Evolutionary conservation across 768 basidiomycete genomes (phyloP).

Genomic region (Mycena indigotica): DNA sequence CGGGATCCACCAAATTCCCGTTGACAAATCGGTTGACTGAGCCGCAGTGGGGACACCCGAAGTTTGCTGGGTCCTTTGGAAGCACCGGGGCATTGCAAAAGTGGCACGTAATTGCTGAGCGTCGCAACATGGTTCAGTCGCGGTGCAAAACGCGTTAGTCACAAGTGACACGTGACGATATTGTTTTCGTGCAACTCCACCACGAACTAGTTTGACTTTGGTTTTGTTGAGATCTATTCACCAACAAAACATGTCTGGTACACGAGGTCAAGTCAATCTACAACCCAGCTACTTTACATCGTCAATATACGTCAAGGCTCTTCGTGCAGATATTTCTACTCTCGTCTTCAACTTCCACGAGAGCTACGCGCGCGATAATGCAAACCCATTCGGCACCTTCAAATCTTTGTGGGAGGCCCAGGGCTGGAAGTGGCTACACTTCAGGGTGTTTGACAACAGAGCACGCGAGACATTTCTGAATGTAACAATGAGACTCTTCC

Average conservation of each 20-base stretch:
- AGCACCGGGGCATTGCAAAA: constrained; percentile 62
- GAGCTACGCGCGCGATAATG: constrained; percentile 38
- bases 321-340: constrained; percentile 62
- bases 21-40: constrained; percentile 74
- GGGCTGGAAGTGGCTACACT: constrained; percentile 78
- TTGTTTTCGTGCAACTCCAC: no score
- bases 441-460: constrained; percentile 70
- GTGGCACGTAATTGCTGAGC: constrained; percentile 60
- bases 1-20: constrained; percentile 82
- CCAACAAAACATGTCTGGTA: constrained; percentile 59
- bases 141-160: constrained; percentile 18
- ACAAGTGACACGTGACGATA: no score
- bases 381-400: constrained; percentile 68
- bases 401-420: constrained; percentile 65
- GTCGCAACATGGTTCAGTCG: constrained; percentile 50
- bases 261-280: constrained; percentile 62
- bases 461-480: constrained; percentile 65
- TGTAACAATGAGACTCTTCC: constrained; percentile 62
- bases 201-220: no score
- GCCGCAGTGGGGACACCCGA: constrained; percentile 65
- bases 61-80: constrained; percentile 55
- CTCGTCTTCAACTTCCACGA: constrained; percentile 58
- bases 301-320: constrained; percentile 64
- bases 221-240: no score
- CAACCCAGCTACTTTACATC: constrained; percentile 83